Evolutionary conservation across 495 filamentous ascomycete species (phyloP), one percentile per base, ranked within the genome.

Genomic region (Darksidea phi): DNA sequence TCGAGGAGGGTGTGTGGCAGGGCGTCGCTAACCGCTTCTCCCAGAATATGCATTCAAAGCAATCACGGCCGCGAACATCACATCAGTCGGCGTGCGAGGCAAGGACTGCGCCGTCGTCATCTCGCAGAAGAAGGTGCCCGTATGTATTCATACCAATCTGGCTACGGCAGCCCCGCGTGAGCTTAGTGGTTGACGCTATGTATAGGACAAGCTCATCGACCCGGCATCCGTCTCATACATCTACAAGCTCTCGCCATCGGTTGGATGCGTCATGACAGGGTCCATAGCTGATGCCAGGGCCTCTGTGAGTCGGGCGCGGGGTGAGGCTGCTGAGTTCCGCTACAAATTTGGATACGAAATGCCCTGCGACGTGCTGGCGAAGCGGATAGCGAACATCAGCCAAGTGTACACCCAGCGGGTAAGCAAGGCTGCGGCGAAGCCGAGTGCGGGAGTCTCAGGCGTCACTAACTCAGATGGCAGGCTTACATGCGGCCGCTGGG

Each of bases 31-130:
- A 64, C 59, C 36, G 38, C 4, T 5, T 37, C 15, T 18, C 38
- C 34, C 67, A 97, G 94, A 98, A 84, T 98, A 98, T 96, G 94
- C 94, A 56, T 98, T 98, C 86, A 98, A 98, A 79, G 94, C 94
- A 41, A 98, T 98, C 77, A 97, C 93, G 64, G 91, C 94, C 48
- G 94, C 94, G 46, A 97, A 97, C 74, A 98, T 97, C 74, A 97
- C 94, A 76, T 94, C 94, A 60, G 84, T 98, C 73, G 95, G 94
- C 61, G 84, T 98, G 61, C 83, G 91, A 74, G 94, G 94, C 72
- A 97, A 97, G 80, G 84, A 90, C 78, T 97, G 93, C 74, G 93
- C 95, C 12, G 94, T 98, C 21, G 90, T 98, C 17, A 78, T 98
- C 68, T 97, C 94, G 50, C 94, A 98, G 80, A 98, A 98, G 85